Evolutionary conservation across 768 basidiomycete genomes (phyloP), one percentile per base, ranked within the genome.

Genomic region (Hericium alpestre): DNA sequence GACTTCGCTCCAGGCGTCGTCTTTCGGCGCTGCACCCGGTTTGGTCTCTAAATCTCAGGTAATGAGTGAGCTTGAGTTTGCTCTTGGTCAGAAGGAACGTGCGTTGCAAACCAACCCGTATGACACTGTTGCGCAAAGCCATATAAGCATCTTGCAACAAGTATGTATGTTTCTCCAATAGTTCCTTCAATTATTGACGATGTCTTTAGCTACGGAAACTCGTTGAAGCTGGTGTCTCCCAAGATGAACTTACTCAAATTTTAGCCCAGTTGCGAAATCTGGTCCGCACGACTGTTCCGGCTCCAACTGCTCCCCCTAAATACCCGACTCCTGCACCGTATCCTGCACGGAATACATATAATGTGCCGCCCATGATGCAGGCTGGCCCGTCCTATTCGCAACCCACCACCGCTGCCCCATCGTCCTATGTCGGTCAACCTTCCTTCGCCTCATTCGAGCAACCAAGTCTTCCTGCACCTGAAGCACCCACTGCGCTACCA

Each of bases 131-230:
- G 75, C 86, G 1, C 80, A 82, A 58, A 82, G 78, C 55, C 92
- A 97, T 59, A 77, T 96, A 9, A 77, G 75, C 54, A 81, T 93
- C 32, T 73, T 98, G 32, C 81, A 85, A 57, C 90, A 94, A 77
- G 93, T 92, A 65, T 49, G 85, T 67, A 1, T 9, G 47, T 23
- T 58, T 27, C 5, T 18, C 56, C 12, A 43, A 22, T 55, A 51
- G 38, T 20, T 46, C 59, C 54, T 59, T 22, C 58, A 51, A 40
- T 56, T 59, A 39, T 8, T 51, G 62, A 50, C 25, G n/a, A 58
- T 32, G 11, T 52, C 50, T 43, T 56, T 63, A 89, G 90, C 72
- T 86, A 57, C 84, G 83, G 50, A 80, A 77, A 58, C 71, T 92
- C 32, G 84, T 93, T 3, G 86, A 90, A 63, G 79, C 81, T 11